Percentiles rank a stretch among this genome's conserved stretches.
Conservation (phyloP, 2,329 filamentous ascomycete species). For the Neopestalotiopsis rosae region DNA sequence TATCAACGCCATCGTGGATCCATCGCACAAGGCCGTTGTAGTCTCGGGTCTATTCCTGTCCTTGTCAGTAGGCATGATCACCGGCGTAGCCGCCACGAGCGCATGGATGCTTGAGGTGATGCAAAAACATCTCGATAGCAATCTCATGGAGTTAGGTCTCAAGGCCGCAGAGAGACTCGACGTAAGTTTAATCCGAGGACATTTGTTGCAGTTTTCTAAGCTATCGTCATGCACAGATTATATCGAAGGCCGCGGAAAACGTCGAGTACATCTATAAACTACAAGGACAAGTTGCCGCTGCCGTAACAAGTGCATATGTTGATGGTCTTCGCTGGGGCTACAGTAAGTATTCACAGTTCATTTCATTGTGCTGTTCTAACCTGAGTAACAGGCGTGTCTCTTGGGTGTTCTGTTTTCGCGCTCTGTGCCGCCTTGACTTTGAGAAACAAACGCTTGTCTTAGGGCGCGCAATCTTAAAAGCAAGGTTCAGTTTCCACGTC, state of each 20-base stretch:
- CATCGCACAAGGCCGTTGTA: slow-evolving; percentile 44
- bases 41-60: slow-evolving; percentile 47
- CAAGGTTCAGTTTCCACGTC: too few species aligned
- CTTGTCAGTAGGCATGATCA: slow-evolving; percentile 41
- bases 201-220: not conserved
- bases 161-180: not conserved
- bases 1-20: slow-evolving; percentile 45
- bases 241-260: slow-evolving; percentile 13
- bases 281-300: not conserved
- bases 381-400: not conserved
- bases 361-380: not conserved
- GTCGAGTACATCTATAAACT: slow-evolving; percentile 14
- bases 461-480: not conserved
- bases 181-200: not conserved
- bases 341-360: not conserved
- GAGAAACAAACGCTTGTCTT: not conserved
- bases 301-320: slow-evolving; percentile 12
- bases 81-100: slow-evolving; percentile 45
- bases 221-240: not conserved
- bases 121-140: not conserved
- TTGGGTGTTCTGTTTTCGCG: slow-evolving; percentile 8
- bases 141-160: slow-evolving; percentile 8
- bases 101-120: slow-evolving; percentile 38
- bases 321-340: slow-evolving; percentile 15
- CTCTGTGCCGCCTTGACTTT: slow-evolving; percentile 6